These are phyloP conservation scores for Thinopyrum elongatum DNA, from an alignment of 176 grass and related monocot genomes.

Conservation along the genomic window DNA sequence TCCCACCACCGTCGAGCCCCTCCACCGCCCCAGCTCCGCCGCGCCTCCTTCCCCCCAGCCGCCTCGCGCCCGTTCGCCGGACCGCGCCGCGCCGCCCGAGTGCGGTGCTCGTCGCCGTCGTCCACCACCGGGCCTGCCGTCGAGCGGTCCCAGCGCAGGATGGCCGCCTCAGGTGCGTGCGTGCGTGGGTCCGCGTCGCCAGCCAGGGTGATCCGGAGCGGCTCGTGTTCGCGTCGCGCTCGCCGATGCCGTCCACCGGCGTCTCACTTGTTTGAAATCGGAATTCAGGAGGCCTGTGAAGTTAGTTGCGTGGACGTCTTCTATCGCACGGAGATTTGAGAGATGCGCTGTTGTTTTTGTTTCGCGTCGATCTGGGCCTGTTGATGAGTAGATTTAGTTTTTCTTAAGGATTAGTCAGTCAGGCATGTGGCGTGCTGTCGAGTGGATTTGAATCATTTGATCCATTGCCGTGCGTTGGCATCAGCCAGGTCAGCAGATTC, in stretches of 20 bases:
- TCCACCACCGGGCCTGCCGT: neutral
- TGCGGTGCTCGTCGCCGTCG: neutral
- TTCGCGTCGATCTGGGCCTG: neutral
- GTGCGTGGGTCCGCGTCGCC: neutral
- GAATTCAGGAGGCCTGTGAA: neutral
- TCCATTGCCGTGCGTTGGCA: neutral
- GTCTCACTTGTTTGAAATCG: neutral
- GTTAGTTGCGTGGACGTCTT: neutral
- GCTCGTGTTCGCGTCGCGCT: neutral
- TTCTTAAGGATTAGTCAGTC: too few relatives aligned
- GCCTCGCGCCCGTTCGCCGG: constrained; percentile 7
- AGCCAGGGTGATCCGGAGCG: neutral
- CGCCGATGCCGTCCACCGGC: neutral
- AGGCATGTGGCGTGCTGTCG: neutral
- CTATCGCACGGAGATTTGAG: neutral
- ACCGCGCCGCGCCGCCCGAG: neutral
- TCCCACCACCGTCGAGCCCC: neutral
- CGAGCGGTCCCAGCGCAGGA: constrained; percentile 53
- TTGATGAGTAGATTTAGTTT: neutral
- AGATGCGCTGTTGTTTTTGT: neutral
- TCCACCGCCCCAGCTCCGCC: neutral
- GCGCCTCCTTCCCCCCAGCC: constrained; percentile 19
- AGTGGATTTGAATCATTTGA: neutral
- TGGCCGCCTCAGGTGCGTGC: constrained; percentile 66
- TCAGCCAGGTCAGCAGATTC: neutral